These are phyloP conservation scores for Austroboletus olivaceoglutinosus DNA, from an alignment of 1,284 basidiomycete species.

Conservation along the genomic window DNA sequence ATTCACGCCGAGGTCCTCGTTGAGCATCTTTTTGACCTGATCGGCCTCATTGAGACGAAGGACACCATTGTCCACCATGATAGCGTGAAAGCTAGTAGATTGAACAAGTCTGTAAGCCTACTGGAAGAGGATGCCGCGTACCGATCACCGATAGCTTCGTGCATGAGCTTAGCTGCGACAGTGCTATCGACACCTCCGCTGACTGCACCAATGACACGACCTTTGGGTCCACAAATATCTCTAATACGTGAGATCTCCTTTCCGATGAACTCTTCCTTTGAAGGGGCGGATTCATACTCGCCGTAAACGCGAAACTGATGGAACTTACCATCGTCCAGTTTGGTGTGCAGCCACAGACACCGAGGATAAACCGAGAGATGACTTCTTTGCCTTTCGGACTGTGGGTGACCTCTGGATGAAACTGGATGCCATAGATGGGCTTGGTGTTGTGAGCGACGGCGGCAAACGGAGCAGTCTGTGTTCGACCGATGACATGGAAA, in stretches of 20 bases:
- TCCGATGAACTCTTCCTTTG: constrained; percentile 93
- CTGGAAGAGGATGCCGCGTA: constrained; percentile 27
- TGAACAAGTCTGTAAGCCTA: background rate
- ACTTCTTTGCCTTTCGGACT: constrained; percentile 89
- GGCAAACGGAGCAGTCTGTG: constrained; percentile 87
- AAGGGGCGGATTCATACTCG: background rate
- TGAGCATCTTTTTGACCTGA: constrained; percentile 96
- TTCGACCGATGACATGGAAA: constrained; percentile 89
- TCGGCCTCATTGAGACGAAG: constrained; percentile 88
- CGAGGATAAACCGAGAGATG: constrained; percentile 83
- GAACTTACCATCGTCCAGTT: constrained; percentile 92
- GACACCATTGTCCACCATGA: constrained; percentile 99
- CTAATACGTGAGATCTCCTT: constrained; percentile 96
- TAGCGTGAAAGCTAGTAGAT: constrained; percentile 85
- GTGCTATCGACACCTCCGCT: constrained; percentile 98
- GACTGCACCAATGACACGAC: constrained; percentile 97
- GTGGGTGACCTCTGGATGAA: constrained; percentile 99
- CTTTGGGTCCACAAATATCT: constrained; percentile 92
- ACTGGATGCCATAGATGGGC: constrained; percentile 96
- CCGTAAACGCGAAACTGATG: background rate
- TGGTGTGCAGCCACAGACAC: constrained; percentile 79
- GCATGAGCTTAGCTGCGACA: constrained; percentile 99
- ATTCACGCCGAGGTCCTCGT: constrained; percentile 93
- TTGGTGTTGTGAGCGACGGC: constrained; percentile 91
- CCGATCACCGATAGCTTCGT: constrained; percentile 98